These are phyloP conservation scores for Colletotrichum theobromicola DNA, from an alignment of 2,329 filamentous ascomycete genomes.

Conservation along the genomic window DNA sequence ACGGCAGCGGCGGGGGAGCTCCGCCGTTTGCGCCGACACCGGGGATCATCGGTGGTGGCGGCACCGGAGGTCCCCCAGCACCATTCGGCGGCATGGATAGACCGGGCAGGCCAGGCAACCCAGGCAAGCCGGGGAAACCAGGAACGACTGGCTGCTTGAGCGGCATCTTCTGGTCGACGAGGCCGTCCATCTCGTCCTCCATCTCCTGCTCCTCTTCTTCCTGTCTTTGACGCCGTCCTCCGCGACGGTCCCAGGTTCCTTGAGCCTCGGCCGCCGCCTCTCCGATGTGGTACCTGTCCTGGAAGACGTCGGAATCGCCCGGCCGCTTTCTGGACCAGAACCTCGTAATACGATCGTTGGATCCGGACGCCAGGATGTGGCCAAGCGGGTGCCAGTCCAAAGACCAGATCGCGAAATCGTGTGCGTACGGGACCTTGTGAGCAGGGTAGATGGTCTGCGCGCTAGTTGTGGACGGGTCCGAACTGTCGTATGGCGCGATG, in stretches of 20 bases:
- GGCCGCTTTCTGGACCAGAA: constrained; percentile 95
- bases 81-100: constrained; percentile 43
- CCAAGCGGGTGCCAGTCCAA: constrained; percentile 97
- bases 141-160: constrained; percentile 58
- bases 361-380: constrained; percentile 93
- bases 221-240: constrained; percentile 77
- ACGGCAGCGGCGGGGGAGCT: constrained; percentile 53
- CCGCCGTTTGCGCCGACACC: constrained; percentile 51
- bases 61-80: constrained; percentile 28
- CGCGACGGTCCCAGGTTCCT: constrained; percentile 89
- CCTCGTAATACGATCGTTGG: constrained; percentile 93
- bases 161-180: constrained; percentile 89
- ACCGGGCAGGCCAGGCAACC: constrained; percentile 41
- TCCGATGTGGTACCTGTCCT: constrained; percentile 94
- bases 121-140: constrained; percentile 64
- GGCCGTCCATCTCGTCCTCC: constrained; percentile 90
- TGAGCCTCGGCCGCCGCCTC: constrained; percentile 91
- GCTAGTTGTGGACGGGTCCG: constrained; percentile 79
- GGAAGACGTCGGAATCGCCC: constrained; percentile 83
- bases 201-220: constrained; percentile 94
- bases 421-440: constrained; percentile 84
- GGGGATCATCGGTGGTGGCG: constrained; percentile 50
- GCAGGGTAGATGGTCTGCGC: constrained; percentile 93
- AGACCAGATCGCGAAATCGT: constrained; percentile 96
- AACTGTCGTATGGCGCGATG: constrained; percentile 82